Percentiles rank a stretch among this genome's conserved stretches.
These are phyloP conservation scores for Hyaloscypha bicolor DNA, from an alignment of 495 filamentous ascomycete genomes.

Conservation along the genomic window DNA sequence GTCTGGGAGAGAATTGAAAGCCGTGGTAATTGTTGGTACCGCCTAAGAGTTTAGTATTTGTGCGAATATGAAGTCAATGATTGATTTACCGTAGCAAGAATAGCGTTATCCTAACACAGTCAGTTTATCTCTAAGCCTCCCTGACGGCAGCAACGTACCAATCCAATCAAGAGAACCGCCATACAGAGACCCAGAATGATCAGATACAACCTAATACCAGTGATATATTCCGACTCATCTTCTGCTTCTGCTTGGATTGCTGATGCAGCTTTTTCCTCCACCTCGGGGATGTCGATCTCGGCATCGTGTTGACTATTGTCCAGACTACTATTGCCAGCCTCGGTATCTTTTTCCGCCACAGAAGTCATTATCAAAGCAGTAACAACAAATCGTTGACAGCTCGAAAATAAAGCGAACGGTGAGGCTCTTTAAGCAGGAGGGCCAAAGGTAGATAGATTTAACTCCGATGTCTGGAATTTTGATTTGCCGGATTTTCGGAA, in stretches of 20 bases:
- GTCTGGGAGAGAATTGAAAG: constrained; percentile 49
- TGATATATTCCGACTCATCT: constrained; percentile 17
- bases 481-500: constrained; percentile 1
- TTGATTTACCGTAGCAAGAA: constrained; percentile 20
- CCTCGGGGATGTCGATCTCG: neutral
- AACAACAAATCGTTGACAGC: neutral
- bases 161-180: constrained; percentile 20
- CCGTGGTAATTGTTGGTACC: constrained; percentile 51
- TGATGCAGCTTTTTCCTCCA: neutral
- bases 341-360: neutral
- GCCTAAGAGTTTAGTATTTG: constrained; percentile 32
- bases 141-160: constrained; percentile 11
- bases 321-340: neutral
- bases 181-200: constrained; percentile 25
- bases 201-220: constrained; percentile 15
- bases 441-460: neutral
- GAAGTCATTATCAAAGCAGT: neutral
- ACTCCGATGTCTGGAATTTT: neutral
- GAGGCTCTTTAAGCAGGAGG: neutral
- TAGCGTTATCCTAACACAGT: constrained; percentile 22
- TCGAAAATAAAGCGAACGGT: neutral
- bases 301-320: constrained; percentile 2
- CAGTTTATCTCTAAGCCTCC: neutral
- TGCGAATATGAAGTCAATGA: neutral
- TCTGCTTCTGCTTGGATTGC: constrained; percentile 12